Evolutionary conservation across 1,284 basidiomycete genomes (phyloP), one percentile per base, ranked within the genome.

Genomic region (Ceratobasidium sp.): DNA sequence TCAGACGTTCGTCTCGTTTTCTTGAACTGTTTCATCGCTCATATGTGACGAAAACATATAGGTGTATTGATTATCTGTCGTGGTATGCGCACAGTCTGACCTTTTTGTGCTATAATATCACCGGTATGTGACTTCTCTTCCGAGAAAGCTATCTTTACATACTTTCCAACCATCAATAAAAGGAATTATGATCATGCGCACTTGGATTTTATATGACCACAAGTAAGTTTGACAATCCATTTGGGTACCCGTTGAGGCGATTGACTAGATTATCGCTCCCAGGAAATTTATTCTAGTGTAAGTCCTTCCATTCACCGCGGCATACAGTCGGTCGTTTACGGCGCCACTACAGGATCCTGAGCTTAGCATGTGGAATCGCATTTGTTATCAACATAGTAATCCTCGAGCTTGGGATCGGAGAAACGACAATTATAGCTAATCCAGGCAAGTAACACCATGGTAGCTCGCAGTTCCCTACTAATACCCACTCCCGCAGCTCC

Each of bases 181-280:
- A 71, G 67, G 53, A 29, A 45, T 71, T 27, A 71, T 71, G 54
- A 45, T 33, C 22, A 33, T 71, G 53, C 36, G 67, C 31, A 56
- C 31, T 9, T 71, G 67, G 67, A 41, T 71, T 15, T 29, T 71
- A 24, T 71, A 47, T 29, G 41, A 71, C 31, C 67, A 50, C 9
- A 9, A 50, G 4, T 2, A 22, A 50, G 9, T 50, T 9, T 15
- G 47, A 50, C 17, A 50, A 15, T 19, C 22, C 47, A 2, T 19
- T 50, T 9, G 22, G 17, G 4, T 4, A 50, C 22, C 4, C 22
- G 17, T 50, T 50, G 47, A 11, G 17, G 47, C 9, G 17, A 19
- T 15, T 19, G 22, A 2, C 47, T 11, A 4, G 47, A 50, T 19
- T 22, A 50, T n/a, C n/a, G n/a, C n/a, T n/a, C 9, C 6, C 19